phyloP scores from a whole-genome alignment of 2,329 filamentous ascomycete species.

The Cercospora zeina region DNA sequence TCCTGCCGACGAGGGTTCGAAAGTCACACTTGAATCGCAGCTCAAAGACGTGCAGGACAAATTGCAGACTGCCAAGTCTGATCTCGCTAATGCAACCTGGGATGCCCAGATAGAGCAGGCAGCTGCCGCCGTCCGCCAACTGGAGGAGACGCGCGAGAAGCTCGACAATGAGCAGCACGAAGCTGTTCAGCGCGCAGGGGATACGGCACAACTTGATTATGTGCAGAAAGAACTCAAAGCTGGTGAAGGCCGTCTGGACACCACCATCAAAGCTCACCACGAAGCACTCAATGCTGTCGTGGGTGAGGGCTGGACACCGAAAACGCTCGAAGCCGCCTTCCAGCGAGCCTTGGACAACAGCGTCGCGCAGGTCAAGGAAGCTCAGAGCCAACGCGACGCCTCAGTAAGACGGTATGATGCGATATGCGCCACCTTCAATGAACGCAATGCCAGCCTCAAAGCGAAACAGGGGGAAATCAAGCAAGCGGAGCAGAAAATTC shows the following conservation, averaged over 20 bases:
- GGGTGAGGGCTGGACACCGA: conserved; percentile 65
- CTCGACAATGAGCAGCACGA: conserved; percentile 80
- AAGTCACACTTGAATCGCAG: conserved; percentile 72
- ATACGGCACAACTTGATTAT: conserved; percentile 80
- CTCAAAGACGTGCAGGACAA: conserved; percentile 67
- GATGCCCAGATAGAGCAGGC: conserved; percentile 69
- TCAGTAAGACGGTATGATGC: conserved; percentile 67
- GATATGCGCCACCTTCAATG: conserved; percentile 72
- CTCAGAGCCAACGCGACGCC: conserved; percentile 69
- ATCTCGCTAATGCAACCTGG: conserved; percentile 64
- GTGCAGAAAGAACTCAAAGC: conserved; percentile 77
- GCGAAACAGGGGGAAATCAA: conserved; percentile 64
- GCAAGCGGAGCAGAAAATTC: conserved; percentile 54
- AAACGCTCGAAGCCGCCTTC: conserved; percentile 70
- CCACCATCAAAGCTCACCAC: conserved; percentile 72
- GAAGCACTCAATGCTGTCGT: conserved; percentile 67
- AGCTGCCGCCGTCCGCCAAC: conserved; percentile 63
- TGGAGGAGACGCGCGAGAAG: conserved; percentile 71
- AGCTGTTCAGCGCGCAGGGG: conserved; percentile 75
- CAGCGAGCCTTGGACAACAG: conserved; percentile 63
- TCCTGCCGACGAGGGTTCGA: conserved; percentile 79
- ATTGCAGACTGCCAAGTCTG: conserved; percentile 63
- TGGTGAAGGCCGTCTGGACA: conserved; percentile 71
- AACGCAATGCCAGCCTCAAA: conserved; percentile 62
- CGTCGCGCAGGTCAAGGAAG: conserved; percentile 59